These are phyloP conservation scores for Trichoderma hamatum DNA, from an alignment of 2,329 filamentous ascomycete species.

Conservation along the genomic window DNA sequence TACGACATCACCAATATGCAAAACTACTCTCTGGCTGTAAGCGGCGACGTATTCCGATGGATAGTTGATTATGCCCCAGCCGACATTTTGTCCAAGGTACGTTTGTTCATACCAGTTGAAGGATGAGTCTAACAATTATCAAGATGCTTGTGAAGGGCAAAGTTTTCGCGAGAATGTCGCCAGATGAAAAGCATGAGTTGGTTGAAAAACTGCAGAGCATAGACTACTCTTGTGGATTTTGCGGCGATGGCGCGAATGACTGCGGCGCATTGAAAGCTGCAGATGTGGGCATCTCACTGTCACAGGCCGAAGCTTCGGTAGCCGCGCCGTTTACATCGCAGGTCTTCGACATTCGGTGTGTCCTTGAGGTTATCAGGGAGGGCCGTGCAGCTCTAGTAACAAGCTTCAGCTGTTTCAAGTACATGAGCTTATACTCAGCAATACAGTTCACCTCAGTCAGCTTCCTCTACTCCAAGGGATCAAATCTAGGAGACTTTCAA, in stretches of 20 bases:
- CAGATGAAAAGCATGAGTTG: constrained; percentile 96
- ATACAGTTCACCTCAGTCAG: constrained; percentile 98
- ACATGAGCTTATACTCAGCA: constrained; percentile 98
- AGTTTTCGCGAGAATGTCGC: constrained; percentile 97
- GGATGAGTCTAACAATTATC: constrained; percentile 49
- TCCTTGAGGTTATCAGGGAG: constrained; percentile 90
- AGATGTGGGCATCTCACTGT: constrained; percentile 95
- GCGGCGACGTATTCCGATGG: constrained; percentile 95
- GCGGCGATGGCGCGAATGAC: constrained; percentile 95
- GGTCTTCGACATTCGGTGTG: constrained; percentile 94
- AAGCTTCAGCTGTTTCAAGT: constrained; percentile 99
- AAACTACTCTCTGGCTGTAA: constrained; percentile 88
- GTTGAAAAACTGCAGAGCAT: constrained; percentile 97
- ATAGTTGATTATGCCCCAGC: constrained; percentile 86
- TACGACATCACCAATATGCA: constrained; percentile 79
- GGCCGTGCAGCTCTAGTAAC: constrained; percentile 95
- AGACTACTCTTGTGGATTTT: constrained; percentile 94
- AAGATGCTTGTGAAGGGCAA: constrained; percentile 80
- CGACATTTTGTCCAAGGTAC: constrained; percentile 71
- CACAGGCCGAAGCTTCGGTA: constrained; percentile 95
- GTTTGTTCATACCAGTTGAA: constrained; percentile 32
- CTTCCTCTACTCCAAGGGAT: constrained; percentile 91
- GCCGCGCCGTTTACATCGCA: constrained; percentile 97
- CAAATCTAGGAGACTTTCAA: constrained; percentile 95
- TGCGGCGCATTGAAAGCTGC: constrained; percentile 96